These are phyloP conservation scores for Phytophthora vignae DNA, from an alignment of 352 stramenopile genomes.

Conservation along the genomic window DNA sequence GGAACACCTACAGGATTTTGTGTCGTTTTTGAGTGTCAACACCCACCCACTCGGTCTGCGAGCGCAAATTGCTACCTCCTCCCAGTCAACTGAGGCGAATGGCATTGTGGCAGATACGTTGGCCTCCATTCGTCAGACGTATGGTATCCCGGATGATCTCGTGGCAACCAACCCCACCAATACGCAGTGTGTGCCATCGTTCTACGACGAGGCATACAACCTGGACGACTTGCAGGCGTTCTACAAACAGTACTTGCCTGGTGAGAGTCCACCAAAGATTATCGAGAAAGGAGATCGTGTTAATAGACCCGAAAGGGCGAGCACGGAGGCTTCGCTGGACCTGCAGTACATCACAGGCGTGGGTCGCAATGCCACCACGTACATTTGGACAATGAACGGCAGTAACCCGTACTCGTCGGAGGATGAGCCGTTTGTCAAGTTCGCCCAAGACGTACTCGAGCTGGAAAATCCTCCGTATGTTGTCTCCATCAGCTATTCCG, in stretches of 20 bases:
- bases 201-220: slow-evolving; percentile 79
- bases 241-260: slow-evolving; percentile 58
- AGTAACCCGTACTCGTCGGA: slow-evolving; percentile 87
- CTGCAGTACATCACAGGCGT: slow-evolving; percentile 92
- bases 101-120: slow-evolving; percentile 40
- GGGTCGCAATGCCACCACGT: slow-evolving; percentile 79
- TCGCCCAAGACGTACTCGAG: slow-evolving; percentile 69
- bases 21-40: slow-evolving; percentile 80
- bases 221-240: slow-evolving; percentile 67
- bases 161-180: slow-evolving; percentile 73
- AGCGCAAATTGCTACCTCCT: slow-evolving; percentile 45
- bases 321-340: slow-evolving; percentile 88
- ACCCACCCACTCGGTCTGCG: slow-evolving; percentile 66
- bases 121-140: slow-evolving; percentile 58
- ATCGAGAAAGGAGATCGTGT: slow-evolving; percentile 63
- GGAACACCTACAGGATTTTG: slow-evolving; percentile 41
- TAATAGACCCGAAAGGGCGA: slow-evolving; percentile 48
- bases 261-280: slow-evolving; percentile 52
- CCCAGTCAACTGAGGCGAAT: slow-evolving; percentile 16
- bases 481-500: slow-evolving; percentile 92
- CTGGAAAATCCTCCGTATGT: slow-evolving; percentile 82
- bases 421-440: slow-evolving; percentile 90
- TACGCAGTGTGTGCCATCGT: slow-evolving; percentile 74
- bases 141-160: slow-evolving; percentile 73
- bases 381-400: slow-evolving; percentile 81